phyloP scores from a whole-genome alignment of 2,329 filamentous ascomycete species.

The Acephala macrosclerotiorum region DNA sequence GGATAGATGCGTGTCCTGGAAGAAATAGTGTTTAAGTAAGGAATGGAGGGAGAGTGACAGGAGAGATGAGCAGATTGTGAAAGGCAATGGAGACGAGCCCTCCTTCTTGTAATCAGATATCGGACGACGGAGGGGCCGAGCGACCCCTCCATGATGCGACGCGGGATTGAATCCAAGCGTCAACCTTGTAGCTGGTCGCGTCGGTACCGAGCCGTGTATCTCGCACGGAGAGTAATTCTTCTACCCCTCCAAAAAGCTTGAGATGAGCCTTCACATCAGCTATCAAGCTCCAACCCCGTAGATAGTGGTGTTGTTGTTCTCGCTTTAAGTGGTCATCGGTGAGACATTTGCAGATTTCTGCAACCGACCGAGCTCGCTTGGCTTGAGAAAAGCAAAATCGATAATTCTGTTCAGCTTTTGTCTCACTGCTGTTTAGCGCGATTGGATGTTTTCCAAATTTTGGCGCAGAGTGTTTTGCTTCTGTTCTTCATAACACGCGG shows the following conservation, averaged over 20 bases:
- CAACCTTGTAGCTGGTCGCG: not conserved
- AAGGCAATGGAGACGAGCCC: too few species aligned
- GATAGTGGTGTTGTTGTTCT: not conserved
- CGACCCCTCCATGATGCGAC: not conserved
- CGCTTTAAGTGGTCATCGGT: not conserved
- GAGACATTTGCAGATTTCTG: not conserved
- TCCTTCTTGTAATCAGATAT: not conserved
- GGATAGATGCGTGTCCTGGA: not conserved
- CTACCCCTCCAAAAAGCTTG: too few species aligned
- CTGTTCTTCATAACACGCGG: not conserved
- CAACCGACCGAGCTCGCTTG: not conserved
- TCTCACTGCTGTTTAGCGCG: not conserved
- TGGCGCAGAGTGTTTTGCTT: not conserved
- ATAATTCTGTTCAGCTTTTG: not conserved
- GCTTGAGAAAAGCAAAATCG: not conserved
- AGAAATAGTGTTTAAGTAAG: not conserved
- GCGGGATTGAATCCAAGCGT: too few species aligned
- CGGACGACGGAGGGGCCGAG: not conserved
- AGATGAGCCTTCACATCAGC: too few species aligned
- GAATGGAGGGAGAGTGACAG: not conserved
- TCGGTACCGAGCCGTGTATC: too few species aligned
- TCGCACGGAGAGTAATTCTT: too few species aligned
- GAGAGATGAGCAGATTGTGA: not conserved
- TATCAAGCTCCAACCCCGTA: not conserved
- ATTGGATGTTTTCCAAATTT: not conserved